Conservation (phyloP, 2,329 filamentous ascomycete species). For the Fusarium denticulatum region DNA sequence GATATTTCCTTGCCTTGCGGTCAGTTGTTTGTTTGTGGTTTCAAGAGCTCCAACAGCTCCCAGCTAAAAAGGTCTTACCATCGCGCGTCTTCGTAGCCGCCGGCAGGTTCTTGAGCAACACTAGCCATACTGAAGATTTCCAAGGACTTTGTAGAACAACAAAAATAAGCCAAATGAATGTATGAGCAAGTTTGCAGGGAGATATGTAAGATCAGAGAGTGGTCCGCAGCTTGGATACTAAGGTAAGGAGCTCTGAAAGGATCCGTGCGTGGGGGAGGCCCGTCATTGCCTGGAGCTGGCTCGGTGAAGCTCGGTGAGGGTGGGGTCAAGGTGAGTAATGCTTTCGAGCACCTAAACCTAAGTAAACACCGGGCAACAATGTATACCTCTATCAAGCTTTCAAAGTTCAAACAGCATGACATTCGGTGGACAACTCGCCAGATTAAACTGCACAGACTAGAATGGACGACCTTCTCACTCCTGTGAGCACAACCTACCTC, state of each 20-base stretch:
- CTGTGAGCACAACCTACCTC: slow-evolving; percentile 62
- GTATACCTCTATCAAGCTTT: not conserved
- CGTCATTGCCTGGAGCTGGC: slow-evolving; percentile 36
- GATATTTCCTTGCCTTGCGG: slow-evolving; percentile 72
- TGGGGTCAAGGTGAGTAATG: slow-evolving; percentile 41
- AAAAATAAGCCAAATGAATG: not conserved
- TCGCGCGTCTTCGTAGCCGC: slow-evolving; percentile 46
- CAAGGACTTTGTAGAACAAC: not conserved
- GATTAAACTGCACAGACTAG: not conserved
- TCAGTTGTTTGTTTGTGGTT: slow-evolving; percentile 8
- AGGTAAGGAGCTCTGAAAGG: slow-evolving; percentile 12
- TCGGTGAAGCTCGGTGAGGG: slow-evolving; percentile 50
- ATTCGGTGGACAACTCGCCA: not conserved
- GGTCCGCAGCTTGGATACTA: not conserved
- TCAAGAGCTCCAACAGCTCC: slow-evolving; percentile 22
- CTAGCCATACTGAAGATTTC: slow-evolving; percentile 40
- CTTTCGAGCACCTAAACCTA: not conserved
- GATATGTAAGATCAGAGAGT: slow-evolving; percentile 9
- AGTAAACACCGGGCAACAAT: not conserved
- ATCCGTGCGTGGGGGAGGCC: slow-evolving; percentile 36
- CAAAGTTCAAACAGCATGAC: not conserved
- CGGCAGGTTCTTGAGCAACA: slow-evolving; percentile 25
- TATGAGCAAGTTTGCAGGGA: not conserved
- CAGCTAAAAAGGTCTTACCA: slow-evolving; percentile 43
- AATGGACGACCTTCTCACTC: slow-evolving; percentile 68